These are phyloP conservation scores for Vitis labrusca DNA, from an alignment of 164 flowering plant genomes.

Conservation along the genomic window DNA sequence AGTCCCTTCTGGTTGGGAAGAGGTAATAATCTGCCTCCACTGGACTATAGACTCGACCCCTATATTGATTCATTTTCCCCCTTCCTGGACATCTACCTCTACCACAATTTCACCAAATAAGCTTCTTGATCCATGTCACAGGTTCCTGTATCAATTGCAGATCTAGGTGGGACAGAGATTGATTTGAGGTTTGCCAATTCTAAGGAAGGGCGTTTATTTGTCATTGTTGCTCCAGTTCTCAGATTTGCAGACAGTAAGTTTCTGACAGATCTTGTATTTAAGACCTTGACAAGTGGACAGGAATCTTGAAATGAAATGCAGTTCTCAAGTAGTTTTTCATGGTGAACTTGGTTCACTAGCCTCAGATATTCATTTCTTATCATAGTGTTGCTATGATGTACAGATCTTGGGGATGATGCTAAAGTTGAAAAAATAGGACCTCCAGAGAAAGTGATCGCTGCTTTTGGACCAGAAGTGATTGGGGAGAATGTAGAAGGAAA, in stretches of 20 bases:
- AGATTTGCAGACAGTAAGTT: slow-evolving; percentile 79
- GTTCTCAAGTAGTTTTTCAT: neutral
- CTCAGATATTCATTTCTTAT: neutral
- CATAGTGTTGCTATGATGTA: neutral
- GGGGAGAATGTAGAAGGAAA: slow-evolving; percentile 96
- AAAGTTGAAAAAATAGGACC: slow-evolving; percentile 75
- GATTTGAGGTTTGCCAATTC: slow-evolving; percentile 85
- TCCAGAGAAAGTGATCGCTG: slow-evolving; percentile 87
- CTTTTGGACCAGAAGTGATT: slow-evolving; percentile 95
- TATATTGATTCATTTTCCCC: neutral
- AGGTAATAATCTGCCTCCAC: slow-evolving; percentile 39
- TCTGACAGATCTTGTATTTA: neutral
- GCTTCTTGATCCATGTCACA: slow-evolving; percentile 14
- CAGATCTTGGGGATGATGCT: slow-evolving; percentile 73
- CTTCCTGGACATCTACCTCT: neutral
- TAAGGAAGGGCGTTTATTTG: slow-evolving; percentile 76
- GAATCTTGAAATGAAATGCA: slow-evolving; percentile 1
- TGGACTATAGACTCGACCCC: neutral
- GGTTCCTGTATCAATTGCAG: slow-evolving; percentile 98
- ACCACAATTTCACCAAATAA: neutral
- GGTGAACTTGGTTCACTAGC: neutral
- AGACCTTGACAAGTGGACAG: neutral
- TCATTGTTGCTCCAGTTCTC: slow-evolving; percentile 90
- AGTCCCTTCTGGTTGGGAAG: slow-evolving; percentile 86
- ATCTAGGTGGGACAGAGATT: slow-evolving; percentile 95